A percentile compares a stretch with the other conserved stretches of the same genome.
These are phyloP conservation scores for Coemansia sp. DNA, from an alignment of 192 early-diverging fungal species.

Conservation along the genomic window DNA sequence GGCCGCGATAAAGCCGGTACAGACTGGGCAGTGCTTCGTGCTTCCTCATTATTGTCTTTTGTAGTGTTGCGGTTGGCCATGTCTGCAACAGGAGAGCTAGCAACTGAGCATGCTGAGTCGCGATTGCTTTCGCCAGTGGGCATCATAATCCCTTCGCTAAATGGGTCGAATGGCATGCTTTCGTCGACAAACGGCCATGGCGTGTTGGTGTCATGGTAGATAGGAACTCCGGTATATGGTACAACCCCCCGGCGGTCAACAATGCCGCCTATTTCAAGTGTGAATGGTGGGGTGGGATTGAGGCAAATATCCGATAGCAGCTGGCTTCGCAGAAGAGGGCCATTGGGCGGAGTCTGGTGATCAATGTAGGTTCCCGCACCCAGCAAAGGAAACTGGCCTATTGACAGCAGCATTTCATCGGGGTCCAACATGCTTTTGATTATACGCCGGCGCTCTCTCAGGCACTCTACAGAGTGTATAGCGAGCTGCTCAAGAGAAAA, in stretches of 20 bases:
- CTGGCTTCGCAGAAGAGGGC: conserved; percentile 72
- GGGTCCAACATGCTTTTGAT: conserved; percentile 62
- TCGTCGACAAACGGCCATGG: conserved; percentile 81
- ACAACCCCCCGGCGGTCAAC: conserved; percentile 84
- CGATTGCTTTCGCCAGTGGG: conserved; percentile 46
- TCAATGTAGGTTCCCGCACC: conserved; percentile 70
- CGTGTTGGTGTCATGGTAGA: conserved; percentile 87
- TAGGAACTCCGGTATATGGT: conserved; percentile 89
- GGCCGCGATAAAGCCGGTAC: neutral
- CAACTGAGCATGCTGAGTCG: conserved; percentile 57
- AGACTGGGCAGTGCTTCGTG: neutral
- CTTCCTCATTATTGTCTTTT: no score
- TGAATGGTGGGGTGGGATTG: conserved; percentile 86
- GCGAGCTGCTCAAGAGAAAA: conserved; percentile 44
- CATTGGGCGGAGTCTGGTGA: conserved; percentile 60
- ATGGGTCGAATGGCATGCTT: conserved; percentile 47
- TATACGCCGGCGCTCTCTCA: conserved; percentile 61
- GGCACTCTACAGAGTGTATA: conserved; percentile 21
- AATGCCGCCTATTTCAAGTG: conserved; percentile 89
- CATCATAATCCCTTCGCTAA: neutral
- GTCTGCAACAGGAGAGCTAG: neutral
- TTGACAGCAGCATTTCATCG: conserved; percentile 76
- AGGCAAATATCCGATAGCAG: conserved; percentile 91
- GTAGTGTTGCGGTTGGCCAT: no score
- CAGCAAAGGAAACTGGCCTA: conserved; percentile 88